Base-by-base conservation (phyloP, 495 filamentous ascomycete species). In the Penicillium coffeae region DNA sequence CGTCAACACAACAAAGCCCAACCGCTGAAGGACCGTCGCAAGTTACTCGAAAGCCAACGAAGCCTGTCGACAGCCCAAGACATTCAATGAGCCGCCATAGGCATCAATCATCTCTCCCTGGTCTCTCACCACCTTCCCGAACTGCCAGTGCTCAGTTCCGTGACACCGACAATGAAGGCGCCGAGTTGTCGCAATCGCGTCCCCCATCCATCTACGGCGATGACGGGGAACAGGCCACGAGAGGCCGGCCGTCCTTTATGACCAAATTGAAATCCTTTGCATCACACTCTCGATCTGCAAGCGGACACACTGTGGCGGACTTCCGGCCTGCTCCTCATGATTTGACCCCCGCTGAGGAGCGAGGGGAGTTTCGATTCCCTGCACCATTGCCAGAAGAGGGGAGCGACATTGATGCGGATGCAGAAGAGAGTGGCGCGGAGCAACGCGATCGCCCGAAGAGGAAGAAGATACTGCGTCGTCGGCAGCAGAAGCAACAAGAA, bases 361-460 rank as follows among this genome's bases (percentile, higher is more conserved):
- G 64, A 42, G 79, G 70, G 43, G 81, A 78, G 40, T 74, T 67
- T 43, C 78, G 72, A 30, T 74, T 70, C 53, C 72, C 79, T 18
- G 73, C 80, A 34, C 75, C 77, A 2, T 60, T 79, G 27, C 68
- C 79, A 36, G 84, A 86, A 53, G 80, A 86, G 52, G 78, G 75
- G 1, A 86, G 82, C 45, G 84, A 84, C 56, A 84, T 82, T 50
- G 86, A 90, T 68, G 87, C 87, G 3, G 87, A 90, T 65, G 87
- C 84, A 8, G 86, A 89, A 58, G 84, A 88, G 57, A 90, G 69
- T 33, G 68, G 65, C 7, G 72, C 66, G 8, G 79, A 78, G 27
- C 62, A 72, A 35, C 56, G 59, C 3, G 67, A 54, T 45, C 60
- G 51, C 8, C 65, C 61, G 58, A 74, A 67, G 74, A 72, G 73